phyloP scores from a whole-genome alignment of 768 basidiomycete genomes.

The Suillus subalutaceus region DNA sequence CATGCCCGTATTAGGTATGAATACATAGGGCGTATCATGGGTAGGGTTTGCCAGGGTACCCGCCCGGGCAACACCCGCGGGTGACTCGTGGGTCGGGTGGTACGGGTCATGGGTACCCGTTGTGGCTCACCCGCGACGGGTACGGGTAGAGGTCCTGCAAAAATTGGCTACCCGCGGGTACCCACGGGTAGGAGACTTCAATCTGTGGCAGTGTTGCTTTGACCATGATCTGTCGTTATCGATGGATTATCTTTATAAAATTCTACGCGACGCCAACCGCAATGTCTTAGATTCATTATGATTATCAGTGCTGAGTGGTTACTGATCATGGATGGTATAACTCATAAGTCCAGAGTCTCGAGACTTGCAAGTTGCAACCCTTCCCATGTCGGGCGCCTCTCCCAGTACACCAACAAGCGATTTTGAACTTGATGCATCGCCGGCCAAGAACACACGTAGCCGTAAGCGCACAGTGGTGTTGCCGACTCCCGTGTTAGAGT shows the following conservation, averaged over 20 bases:
- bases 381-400: too few species aligned
- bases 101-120: neutral
- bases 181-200: neutral
- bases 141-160: neutral
- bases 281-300: too few species aligned
- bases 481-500: too few species aligned
- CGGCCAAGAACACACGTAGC: too few species aligned
- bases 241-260: neutral
- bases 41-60: neutral
- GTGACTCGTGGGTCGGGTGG: neutral
- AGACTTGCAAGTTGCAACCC: too few species aligned
- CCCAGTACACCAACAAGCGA: too few species aligned
- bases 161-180: neutral
- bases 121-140: neutral
- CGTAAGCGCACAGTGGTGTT: too few species aligned
- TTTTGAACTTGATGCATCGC: too few species aligned
- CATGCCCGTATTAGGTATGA: too few species aligned
- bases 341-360: too few species aligned
- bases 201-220: neutral
- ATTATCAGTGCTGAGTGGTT: too few species aligned
- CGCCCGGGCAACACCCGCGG: neutral
- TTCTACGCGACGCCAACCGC: neutral
- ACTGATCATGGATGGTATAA: too few species aligned
- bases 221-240: neutral
- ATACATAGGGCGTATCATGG: neutral